Percentiles rank a stretch among this genome's conserved stretches.
These are phyloP conservation scores for Akanthomyces dipterigenus DNA, from an alignment of 2,329 filamentous ascomycete species.

Conservation along the genomic window DNA sequence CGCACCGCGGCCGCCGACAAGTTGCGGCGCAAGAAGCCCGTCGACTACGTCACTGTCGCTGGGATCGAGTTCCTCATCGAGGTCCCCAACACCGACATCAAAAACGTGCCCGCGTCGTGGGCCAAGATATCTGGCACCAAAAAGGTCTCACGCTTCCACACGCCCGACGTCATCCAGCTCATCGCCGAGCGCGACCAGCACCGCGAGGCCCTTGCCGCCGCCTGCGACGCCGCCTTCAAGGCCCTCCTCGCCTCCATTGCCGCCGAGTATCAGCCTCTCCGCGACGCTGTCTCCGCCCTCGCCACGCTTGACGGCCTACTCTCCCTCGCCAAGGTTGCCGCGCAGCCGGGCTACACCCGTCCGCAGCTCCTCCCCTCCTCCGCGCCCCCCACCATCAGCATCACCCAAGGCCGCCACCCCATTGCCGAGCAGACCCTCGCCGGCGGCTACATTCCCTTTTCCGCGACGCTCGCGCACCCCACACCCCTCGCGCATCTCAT, in stretches of 20 bases:
- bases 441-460: slow-evolving; percentile 85
- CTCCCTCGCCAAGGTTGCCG: slow-evolving; percentile 76
- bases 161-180: slow-evolving; percentile 77
- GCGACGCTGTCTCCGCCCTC: slow-evolving; percentile 80
- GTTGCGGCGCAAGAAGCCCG: slow-evolving; percentile 57
- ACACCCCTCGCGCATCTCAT: slow-evolving; percentile 71
- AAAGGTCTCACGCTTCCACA: slow-evolving; percentile 86
- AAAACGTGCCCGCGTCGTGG: slow-evolving; percentile 90
- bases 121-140: slow-evolving; percentile 92
- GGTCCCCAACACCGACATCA: slow-evolving; percentile 74
- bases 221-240: slow-evolving; percentile 78
- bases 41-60: slow-evolving; percentile 75
- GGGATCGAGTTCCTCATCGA: slow-evolving; percentile 95
- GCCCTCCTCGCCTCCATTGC: slow-evolving; percentile 67
- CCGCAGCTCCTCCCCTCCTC: slow-evolving; percentile 60
- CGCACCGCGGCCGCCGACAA: slow-evolving; percentile 63
- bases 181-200: slow-evolving; percentile 87
- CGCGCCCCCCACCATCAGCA: slow-evolving; percentile 59
- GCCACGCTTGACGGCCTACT: slow-evolving; percentile 85
- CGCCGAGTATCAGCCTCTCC: slow-evolving; percentile 79
- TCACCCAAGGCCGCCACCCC: slow-evolving; percentile 69
- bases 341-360: slow-evolving; percentile 79
- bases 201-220: slow-evolving; percentile 85
- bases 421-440: slow-evolving; percentile 91
- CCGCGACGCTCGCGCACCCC: slow-evolving; percentile 63